Base-by-base conservation (phyloP, 768 basidiomycete genomes). In the Serendipita indica region DNA sequence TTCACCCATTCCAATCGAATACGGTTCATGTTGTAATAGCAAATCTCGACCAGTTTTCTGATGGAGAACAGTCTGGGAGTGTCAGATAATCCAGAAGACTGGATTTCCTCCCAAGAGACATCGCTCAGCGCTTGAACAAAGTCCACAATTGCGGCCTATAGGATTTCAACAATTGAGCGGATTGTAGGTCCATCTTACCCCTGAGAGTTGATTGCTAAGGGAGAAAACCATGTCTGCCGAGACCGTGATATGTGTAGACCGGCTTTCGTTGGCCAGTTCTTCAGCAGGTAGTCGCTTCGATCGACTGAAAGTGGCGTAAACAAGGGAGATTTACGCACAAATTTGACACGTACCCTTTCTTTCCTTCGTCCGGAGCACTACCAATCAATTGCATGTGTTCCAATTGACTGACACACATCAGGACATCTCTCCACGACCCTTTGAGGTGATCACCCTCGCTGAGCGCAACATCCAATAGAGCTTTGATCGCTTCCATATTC, bases 141-240 rank as follows among this genome's bases (percentile, higher is more conserved):
- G 69, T 98, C 89, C 34, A 97, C 89, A 63, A 99, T 99, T 7
- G 96, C 96, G 27, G 83, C 86, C 93, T 97, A 64, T 2, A 52
- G 12, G 12, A 25, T 28, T 12, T 46, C 52, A 61, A 58, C 41
- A 57, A 3, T 56, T 61, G 13, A 63, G 39, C 57, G 32, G 5
- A 13, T 28, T 57, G 14, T 22, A 14, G 27, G 12, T 34, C 54
- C 34, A 49, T n/a, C 88, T 41, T 72, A 97, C 94, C 54, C 96
- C 96, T 32, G 91, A 89, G 32, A 99, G 75, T 65, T 89, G 89
- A 67, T 93, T 91, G 63, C 91, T 94, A 10, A 90, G 75, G 5
- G 93, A 97, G 72, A 99, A 99, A 32, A 99, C 92, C 92, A 97
- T 97, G 68, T 99, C 96, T 3, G 96, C 90, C 0, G 96, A 93